Base-by-base conservation (phyloP, 371 early-diverging fungal species). In the Umbelopsis sp. region DNA sequence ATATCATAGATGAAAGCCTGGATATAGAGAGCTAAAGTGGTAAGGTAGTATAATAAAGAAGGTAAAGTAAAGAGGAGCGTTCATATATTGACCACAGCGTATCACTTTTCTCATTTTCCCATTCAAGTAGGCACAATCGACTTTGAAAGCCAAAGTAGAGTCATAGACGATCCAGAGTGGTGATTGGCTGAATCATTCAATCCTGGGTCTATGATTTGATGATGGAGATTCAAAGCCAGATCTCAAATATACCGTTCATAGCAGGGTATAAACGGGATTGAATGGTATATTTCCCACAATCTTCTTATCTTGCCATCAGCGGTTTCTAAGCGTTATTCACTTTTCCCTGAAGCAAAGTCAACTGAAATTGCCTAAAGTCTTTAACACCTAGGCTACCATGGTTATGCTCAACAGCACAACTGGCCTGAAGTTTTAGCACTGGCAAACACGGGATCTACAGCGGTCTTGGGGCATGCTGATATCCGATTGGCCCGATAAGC, bases 401-500 rank as follows among this genome's bases (percentile, higher is more conserved):
- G 57, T 35, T 57, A 57, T 57, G 57, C 57, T 57, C 14, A 57
- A 35, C 35, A 57, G 29, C 57, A 57, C 29, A 57, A 8, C 14
- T 18, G 18, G 35, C 35, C 12, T 57, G 18, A 35, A 35, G 4
- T 4, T 57, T 57, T 57, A 57, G 22, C 57, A 29, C 57, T 25
- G 35, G 18, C 57, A 29, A 57, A 35, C 35, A 57, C 35, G 57
- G 57, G 57, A 57, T 57, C 57, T 57, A 57, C 57, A 57, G 48
- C 16, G 48, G 18, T 29, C 57, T 35, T 18, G 35, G 32, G 35
- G 18, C 57, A 14, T 57, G 8, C 57, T 57, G 57, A 29, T 57
- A 57, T 57, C 57, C 57, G 57, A 57, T 57, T 57, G 57, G 57
- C 57, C 57, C 57, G 57, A 57, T 57, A 57, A 57, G 57, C 29